Percentiles rank a stretch among this genome's conserved stretches.
phyloP scores from a whole-genome alignment of 2,329 filamentous ascomycete genomes.

The Penicillium sp. region DNA sequence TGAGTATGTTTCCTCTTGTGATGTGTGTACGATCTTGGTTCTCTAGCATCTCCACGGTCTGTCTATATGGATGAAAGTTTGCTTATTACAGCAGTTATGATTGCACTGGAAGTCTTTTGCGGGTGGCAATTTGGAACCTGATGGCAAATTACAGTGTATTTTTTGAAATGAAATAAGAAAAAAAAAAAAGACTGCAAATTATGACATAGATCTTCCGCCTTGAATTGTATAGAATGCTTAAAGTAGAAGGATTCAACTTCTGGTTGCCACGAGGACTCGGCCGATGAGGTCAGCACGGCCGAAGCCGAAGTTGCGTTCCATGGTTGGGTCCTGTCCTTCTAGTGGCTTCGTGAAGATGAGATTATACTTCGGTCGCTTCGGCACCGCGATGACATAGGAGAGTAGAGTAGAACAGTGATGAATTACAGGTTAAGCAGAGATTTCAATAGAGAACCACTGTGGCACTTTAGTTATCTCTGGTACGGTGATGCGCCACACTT shows the following conservation, averaged over 20 bases:
- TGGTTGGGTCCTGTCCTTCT: neutral
- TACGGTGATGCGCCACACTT: neutral
- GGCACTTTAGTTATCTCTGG: neutral
- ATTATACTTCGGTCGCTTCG: neutral
- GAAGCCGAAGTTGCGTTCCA: neutral
- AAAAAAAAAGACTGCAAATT: neutral
- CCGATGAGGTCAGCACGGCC: slow-evolving; percentile 13
- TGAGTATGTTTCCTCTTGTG: slow-evolving; percentile 27
- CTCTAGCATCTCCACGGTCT: slow-evolving; percentile 26
- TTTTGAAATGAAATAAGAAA: neutral
- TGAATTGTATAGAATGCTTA: too few species aligned
- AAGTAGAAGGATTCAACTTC: neutral
- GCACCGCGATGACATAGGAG: neutral
- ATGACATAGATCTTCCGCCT: neutral
- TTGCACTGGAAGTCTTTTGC: slow-evolving; percentile 12
- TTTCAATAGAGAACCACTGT: neutral
- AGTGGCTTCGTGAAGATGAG: neutral
- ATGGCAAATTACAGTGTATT: slow-evolving; percentile 6
- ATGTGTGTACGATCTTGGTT: slow-evolving; percentile 32
- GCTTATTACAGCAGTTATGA: neutral
- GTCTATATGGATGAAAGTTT: slow-evolving; percentile 21
- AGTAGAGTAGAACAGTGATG: neutral
- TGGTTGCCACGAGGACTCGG: slow-evolving; percentile 6
- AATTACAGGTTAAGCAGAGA: too few species aligned
- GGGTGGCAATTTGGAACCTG: slow-evolving; percentile 12